phyloP scores from a whole-genome alignment of 176 grass and related monocot genomes.

The Lolium multiflorum region DNA sequence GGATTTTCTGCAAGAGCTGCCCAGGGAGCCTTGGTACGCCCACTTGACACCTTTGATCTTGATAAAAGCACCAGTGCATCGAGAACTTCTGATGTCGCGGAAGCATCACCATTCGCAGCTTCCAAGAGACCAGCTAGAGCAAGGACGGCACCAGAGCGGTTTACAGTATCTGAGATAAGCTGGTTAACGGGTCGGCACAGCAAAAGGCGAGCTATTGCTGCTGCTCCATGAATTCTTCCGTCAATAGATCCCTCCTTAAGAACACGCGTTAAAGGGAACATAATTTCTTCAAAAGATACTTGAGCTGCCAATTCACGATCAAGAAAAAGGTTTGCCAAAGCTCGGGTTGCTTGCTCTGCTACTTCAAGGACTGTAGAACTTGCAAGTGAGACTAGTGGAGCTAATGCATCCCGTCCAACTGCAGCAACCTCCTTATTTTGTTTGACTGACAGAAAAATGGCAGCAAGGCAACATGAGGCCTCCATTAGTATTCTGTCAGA shows the following conservation, averaged over 20 bases:
- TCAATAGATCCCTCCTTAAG: constrained; percentile 88
- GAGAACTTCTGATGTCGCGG: constrained; percentile 91
- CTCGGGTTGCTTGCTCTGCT: constrained; percentile 88
- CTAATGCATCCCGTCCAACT: constrained; percentile 81
- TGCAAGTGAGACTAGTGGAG: constrained; percentile 65
- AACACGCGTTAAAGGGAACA: constrained; percentile 80
- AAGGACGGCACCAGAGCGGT: constrained; percentile 80
- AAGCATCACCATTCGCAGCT: constrained; percentile 75
- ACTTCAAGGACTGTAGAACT: constrained; percentile 86
- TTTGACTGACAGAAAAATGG: constrained; percentile 95
- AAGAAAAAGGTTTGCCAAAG: constrained; percentile 95
- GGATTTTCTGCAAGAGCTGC: constrained; percentile 89
- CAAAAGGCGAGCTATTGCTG: constrained; percentile 90
- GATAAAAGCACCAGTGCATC: constrained; percentile 89
- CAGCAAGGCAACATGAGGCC: constrained; percentile 85
- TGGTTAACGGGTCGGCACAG: constrained; percentile 68
- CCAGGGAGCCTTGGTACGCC: constrained; percentile 88
- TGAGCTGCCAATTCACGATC: constrained; percentile 81
- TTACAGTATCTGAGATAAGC: constrained; percentile 77
- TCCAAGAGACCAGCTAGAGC: constrained; percentile 83
- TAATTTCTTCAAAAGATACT: constrained; percentile 76
- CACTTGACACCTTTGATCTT: constrained; percentile 78
- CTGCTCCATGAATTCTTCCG: constrained; percentile 92
- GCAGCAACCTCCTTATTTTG: constrained; percentile 90
- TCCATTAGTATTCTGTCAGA: constrained; percentile 82